Conservation (phyloP, 345 rosid species). For the Anastatica hierochuntica region DNA sequence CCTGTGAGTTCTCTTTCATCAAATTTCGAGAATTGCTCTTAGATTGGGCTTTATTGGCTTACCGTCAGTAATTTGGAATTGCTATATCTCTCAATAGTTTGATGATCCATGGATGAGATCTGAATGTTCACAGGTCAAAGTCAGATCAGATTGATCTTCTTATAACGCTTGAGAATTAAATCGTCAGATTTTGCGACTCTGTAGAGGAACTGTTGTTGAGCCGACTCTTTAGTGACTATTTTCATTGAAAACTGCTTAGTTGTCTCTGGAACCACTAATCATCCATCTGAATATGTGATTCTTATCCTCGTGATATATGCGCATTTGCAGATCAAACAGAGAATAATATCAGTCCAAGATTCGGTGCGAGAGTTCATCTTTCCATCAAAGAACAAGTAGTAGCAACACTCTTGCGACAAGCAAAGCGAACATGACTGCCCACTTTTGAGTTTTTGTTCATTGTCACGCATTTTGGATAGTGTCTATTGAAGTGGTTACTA, state of each 20-base stretch:
- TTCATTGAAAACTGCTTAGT: not conserved
- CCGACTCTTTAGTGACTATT: not conserved
- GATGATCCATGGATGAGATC: not conserved
- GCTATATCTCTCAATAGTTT: not conserved
- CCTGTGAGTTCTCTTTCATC: slow-evolving; percentile 41
- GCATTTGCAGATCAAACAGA: slow-evolving; percentile 53
- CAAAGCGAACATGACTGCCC: not conserved
- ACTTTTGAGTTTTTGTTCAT: not conserved
- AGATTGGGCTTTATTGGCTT: not conserved
- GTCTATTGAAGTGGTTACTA: too few species aligned
- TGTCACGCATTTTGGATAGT: too few species aligned
- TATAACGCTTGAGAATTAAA: not conserved
- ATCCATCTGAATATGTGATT: too few species aligned
- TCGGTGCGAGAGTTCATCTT: slow-evolving; percentile 47
- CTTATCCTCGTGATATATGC: not conserved
- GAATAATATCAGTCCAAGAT: slow-evolving; percentile 45
- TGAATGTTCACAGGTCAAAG: too few species aligned
- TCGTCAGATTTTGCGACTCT: not conserved
- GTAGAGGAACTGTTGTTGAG: not conserved
- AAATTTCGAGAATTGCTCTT: not conserved
- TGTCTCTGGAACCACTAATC: too few species aligned
- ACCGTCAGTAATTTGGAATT: not conserved
- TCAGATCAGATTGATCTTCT: not conserved
- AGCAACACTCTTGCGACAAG: slow-evolving; percentile 13
- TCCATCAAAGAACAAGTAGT: slow-evolving; percentile 35